phyloP scores from a whole-genome alignment of 768 basidiomycete genomes.

The Boletus rufocinnamomeus region DNA sequence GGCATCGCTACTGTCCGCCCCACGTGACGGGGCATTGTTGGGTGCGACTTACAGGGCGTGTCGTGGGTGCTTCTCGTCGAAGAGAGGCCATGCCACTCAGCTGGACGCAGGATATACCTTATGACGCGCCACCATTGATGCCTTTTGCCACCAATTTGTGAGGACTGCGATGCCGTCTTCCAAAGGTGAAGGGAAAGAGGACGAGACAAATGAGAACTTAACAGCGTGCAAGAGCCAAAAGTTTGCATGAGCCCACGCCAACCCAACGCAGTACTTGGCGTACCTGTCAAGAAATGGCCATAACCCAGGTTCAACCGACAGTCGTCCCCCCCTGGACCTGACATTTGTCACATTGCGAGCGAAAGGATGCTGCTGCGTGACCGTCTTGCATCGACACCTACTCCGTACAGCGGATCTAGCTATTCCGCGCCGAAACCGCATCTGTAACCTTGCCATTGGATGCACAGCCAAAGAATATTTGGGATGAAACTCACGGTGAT shows the following conservation, averaged over 20 bases:
- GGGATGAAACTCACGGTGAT: too few relatives aligned
- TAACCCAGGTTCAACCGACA: not conserved
- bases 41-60: not conserved
- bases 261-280: not conserved
- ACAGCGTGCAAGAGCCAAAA: not conserved
- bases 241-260: not conserved
- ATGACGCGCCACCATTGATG: not conserved
- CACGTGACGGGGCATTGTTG: too few relatives aligned
- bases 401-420: too few relatives aligned
- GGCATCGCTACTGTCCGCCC: not conserved
- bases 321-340: too few relatives aligned
- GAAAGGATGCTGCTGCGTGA: too few relatives aligned
- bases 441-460: too few relatives aligned
- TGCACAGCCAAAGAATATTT: too few relatives aligned
- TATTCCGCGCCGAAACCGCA: too few relatives aligned
- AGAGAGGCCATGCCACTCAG: not conserved
- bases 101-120: not conserved
- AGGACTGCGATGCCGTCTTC: not conserved
- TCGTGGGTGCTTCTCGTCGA: not conserved
- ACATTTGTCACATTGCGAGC: too few relatives aligned
- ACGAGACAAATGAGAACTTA: not conserved
- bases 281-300: not conserved
- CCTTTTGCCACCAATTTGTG: not conserved
- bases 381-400: too few relatives aligned
- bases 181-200: not conserved